These are phyloP conservation scores for Calonectria pseudoturangicola DNA, from an alignment of 2,329 filamentous ascomycete genomes.

Conservation along the genomic window DNA sequence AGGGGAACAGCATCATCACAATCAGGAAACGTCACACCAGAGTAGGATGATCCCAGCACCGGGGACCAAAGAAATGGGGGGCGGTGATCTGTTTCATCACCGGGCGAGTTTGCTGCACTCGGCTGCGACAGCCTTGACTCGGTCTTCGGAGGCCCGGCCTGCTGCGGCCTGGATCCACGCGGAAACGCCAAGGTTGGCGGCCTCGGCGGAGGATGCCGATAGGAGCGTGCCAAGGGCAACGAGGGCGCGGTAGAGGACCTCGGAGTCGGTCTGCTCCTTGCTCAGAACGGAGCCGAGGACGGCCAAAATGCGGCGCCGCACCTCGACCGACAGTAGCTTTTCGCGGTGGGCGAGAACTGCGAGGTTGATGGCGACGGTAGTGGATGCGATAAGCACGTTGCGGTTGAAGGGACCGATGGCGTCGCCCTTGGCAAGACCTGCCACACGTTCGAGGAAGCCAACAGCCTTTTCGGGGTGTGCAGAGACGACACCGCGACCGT, in stretches of 20 bases:
- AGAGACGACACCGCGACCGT: slow-evolving; percentile 80
- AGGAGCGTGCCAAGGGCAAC: slow-evolving; percentile 87
- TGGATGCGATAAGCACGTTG: slow-evolving; percentile 87
- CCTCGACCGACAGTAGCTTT: slow-evolving; percentile 60
- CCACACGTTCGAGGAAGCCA: slow-evolving; percentile 77
- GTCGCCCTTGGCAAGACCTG: slow-evolving; percentile 69
- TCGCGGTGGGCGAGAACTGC: slow-evolving; percentile 79
- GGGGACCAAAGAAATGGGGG: slow-evolving; percentile 8
- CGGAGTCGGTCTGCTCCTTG: slow-evolving; percentile 81
- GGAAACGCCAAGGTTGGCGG: slow-evolving; percentile 64
- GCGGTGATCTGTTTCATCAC: slow-evolving; percentile 30
- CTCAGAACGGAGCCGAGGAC: slow-evolving; percentile 78
- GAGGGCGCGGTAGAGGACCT: slow-evolving; percentile 88
- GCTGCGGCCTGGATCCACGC: slow-evolving; percentile 65
- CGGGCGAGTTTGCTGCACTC: slow-evolving; percentile 65
- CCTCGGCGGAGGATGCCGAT: slow-evolving; percentile 69
- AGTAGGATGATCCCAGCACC: slow-evolving; percentile 10
- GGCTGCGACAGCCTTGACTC: slow-evolving; percentile 67
- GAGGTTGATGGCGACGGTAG: slow-evolving; percentile 90
- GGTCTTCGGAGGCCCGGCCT: slow-evolving; percentile 66
- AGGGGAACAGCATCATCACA: slow-evolving; percentile 16
- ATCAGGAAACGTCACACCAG: slow-evolving; percentile 25
- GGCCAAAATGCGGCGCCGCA: slow-evolving; percentile 70
- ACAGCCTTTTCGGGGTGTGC: slow-evolving; percentile 76
- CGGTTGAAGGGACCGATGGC: slow-evolving; percentile 77